Conservation (phyloP, 2,329 filamentous ascomycete genomes). For the Microsporum audouinii region DNA sequence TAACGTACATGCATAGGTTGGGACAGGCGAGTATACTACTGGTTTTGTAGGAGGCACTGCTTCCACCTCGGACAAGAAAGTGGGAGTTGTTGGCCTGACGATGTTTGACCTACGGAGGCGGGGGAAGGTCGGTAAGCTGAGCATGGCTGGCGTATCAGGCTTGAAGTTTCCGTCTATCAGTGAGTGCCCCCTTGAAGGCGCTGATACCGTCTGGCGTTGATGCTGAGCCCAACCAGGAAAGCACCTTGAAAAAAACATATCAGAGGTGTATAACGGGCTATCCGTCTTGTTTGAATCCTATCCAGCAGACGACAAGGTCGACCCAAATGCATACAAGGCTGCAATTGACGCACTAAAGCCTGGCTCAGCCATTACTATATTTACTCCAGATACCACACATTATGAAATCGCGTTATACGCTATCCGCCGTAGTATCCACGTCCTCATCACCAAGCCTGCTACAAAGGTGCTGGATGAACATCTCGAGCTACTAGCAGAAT, state of each 20-base stretch:
- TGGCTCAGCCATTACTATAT: conserved; percentile 87
- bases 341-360: conserved; percentile 74
- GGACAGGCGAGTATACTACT: conserved; percentile 93
- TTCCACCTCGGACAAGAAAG: conserved; percentile 87
- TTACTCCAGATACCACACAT: conserved; percentile 88
- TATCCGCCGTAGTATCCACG: conserved; percentile 76
- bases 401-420: conserved; percentile 87
- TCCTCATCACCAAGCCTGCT: conserved; percentile 87
- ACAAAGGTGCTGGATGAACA: conserved; percentile 76
- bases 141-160: conserved; percentile 84
- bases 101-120: conserved; percentile 78
- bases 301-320: conserved; percentile 58
- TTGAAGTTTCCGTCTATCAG: conserved; percentile 85
- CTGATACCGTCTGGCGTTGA: background rate
- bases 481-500: conserved; percentile 59
- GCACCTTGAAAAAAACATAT: conserved; percentile 80
- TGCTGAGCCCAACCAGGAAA: conserved; percentile 42
- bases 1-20: conserved; percentile 45
- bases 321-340: conserved; percentile 73
- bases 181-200: conserved; percentile 33
- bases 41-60: conserved; percentile 77
- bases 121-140: conserved; percentile 74
- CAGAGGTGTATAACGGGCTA: conserved; percentile 73
- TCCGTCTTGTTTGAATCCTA: conserved; percentile 79
- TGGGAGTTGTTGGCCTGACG: conserved; percentile 82